Evolutionary conservation across 2,329 filamentous ascomycete genomes (phyloP).

Genomic region (Ophioceras dolichostomum): DNA sequence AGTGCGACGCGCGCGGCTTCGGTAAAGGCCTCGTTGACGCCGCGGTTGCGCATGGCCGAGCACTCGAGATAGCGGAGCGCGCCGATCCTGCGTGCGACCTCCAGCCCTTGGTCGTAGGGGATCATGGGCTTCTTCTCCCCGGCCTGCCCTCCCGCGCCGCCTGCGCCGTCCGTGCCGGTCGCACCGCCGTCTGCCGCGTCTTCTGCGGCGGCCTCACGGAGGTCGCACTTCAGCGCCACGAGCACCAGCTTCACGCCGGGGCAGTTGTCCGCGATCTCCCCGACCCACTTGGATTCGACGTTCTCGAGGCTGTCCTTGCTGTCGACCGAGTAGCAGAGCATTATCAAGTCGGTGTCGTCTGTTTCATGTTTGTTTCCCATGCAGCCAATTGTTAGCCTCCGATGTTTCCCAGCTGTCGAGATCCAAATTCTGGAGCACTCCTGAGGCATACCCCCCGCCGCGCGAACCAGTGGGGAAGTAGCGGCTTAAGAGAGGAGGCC

Average conservation of each 20-base stretch:
- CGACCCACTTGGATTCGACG: slow-evolving; percentile 96
- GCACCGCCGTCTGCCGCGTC: slow-evolving; percentile 13
- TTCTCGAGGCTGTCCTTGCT: slow-evolving; percentile 95
- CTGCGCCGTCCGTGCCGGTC: slow-evolving; percentile 10
- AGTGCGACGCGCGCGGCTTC: slow-evolving; percentile 92
- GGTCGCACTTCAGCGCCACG: slow-evolving; percentile 91
- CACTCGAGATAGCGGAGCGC: slow-evolving; percentile 94
- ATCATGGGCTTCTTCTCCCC: slow-evolving; percentile 62
- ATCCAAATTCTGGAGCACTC: too few relatives aligned
- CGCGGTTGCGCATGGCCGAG: slow-evolving; percentile 94
- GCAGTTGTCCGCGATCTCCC: slow-evolving; percentile 96
- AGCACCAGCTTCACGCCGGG: slow-evolving; percentile 89
- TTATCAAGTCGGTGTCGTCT: slow-evolving; percentile 91
- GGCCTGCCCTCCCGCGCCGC: slow-evolving; percentile 15
- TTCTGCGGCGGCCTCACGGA: slow-evolving; percentile 74
- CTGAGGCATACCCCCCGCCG: too few relatives aligned
- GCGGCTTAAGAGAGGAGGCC: too few relatives aligned
- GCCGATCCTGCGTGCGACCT: slow-evolving; percentile 82
- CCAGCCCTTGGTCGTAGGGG: slow-evolving; percentile 81
- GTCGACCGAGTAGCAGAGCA: slow-evolving; percentile 98
- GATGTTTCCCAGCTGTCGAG: too few relatives aligned
- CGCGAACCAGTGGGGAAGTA: too few relatives aligned
- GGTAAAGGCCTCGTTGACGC: slow-evolving; percentile 97
- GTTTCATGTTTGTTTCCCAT: neutral
- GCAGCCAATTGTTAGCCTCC: neutral